Percentiles rank a stretch among this genome's conserved stretches.
Evolutionary conservation across 495 filamentous ascomycete genomes (phyloP).

Genomic region (Jackrogersella multiformis): DNA sequence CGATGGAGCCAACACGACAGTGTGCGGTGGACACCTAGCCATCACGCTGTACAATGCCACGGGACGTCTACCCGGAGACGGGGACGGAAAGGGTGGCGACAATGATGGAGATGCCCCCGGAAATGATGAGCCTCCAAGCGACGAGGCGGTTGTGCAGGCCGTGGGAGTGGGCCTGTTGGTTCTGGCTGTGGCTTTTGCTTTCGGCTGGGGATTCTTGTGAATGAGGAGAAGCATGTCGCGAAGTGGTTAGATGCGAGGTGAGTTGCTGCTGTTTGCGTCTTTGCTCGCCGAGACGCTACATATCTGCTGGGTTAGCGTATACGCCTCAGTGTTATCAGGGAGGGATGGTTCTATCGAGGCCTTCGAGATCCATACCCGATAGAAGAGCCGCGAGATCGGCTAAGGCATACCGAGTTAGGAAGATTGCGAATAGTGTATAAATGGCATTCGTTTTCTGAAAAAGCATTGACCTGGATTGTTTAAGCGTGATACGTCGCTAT

Average conservation of each 20-base stretch:
- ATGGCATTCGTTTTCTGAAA: constrained; percentile 13
- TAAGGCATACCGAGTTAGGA: background rate
- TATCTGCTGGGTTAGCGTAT: background rate
- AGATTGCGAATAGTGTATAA: constrained; percentile 19
- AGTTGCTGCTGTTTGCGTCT: background rate
- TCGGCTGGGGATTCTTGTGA: constrained; percentile 5
- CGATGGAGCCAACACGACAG: constrained; percentile 52
- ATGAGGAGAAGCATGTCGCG: background rate
- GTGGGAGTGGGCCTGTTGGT: constrained; percentile 20
- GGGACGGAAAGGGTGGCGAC: background rate
- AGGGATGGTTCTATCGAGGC: background rate
- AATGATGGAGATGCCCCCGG: background rate
- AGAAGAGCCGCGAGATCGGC: background rate
- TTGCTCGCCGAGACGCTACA: background rate
- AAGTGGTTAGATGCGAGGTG: background rate
- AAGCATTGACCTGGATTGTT: constrained; percentile 7
- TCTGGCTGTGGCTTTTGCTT: constrained; percentile 21
- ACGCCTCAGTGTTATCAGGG: background rate
- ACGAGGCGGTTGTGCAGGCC: constrained; percentile 23
- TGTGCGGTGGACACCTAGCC: constrained; percentile 56
- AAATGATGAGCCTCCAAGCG: background rate
- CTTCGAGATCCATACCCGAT: background rate
- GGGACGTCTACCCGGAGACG: background rate
- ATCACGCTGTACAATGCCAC: constrained; percentile 29
- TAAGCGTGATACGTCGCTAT: constrained; percentile 11